phyloP scores from a whole-genome alignment of 371 early-diverging fungal genomes.

The Choanephora cucurbitarum region DNA sequence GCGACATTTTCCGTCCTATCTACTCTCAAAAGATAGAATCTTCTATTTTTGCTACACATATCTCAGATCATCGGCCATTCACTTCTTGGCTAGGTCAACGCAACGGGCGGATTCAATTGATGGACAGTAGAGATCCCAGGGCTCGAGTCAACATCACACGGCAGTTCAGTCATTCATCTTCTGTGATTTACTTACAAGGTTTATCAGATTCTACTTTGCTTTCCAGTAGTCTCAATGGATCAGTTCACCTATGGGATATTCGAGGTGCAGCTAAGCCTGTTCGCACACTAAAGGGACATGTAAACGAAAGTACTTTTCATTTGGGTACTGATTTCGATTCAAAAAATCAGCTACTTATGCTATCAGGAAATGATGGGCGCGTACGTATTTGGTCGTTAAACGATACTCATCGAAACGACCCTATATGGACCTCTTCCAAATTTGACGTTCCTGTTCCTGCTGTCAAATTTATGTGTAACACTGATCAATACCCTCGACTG shows the following conservation, averaged over 20 bases:
- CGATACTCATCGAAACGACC: conserved; percentile 9
- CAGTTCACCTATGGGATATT: conserved; percentile 31
- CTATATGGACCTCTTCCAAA: conserved; percentile 28
- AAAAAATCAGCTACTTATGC: conserved; percentile 17
- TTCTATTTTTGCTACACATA: conserved; percentile 20
- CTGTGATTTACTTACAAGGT: conserved; percentile 20
- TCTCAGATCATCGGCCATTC: conserved; percentile 2
- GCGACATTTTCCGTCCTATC: background rate
- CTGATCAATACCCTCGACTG: conserved; percentile 3
- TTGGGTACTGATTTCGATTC: conserved; percentile 29
- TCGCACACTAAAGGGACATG: conserved; percentile 24
- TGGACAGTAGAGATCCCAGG: conserved; percentile 6
- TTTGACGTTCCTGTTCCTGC: conserved; percentile 22
- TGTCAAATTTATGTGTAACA: conserved; percentile 14
- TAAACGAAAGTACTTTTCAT: conserved; percentile 14
- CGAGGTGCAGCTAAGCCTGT: conserved; percentile 19
- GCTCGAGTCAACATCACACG: background rate
- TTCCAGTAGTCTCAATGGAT: conserved; percentile 23
- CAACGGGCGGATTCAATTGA: conserved; percentile 20
- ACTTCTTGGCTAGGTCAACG: conserved; percentile 27
- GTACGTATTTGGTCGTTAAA: conserved; percentile 35
- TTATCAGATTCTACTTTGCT: conserved; percentile 19
- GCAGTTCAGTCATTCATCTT: conserved; percentile 15
- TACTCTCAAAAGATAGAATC: conserved; percentile 10
- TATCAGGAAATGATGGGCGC: conserved; percentile 22